Conservation (phyloP, 352 stramenopile genomes). For the Phytophthora citrophthora region DNA sequence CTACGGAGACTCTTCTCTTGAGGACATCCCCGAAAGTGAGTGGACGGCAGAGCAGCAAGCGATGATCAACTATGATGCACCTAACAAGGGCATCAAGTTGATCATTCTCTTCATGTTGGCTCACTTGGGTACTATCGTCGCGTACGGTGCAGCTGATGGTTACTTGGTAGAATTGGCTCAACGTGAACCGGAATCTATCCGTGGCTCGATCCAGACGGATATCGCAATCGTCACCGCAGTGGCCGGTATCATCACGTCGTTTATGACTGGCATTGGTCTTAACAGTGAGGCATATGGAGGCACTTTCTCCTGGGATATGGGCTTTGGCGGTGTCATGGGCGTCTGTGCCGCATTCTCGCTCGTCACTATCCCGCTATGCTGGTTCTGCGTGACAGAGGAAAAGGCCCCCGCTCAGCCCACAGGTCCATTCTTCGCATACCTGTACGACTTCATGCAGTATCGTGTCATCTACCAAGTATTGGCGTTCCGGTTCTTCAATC, state of each 20-base stretch:
- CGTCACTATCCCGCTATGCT: slow-evolving; percentile 36
- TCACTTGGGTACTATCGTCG: slow-evolving; percentile 51
- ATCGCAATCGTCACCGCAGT: slow-evolving; percentile 31
- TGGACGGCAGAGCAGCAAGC: slow-evolving; percentile 38
- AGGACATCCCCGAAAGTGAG: slow-evolving; percentile 18
- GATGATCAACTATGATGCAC: slow-evolving; percentile 40
- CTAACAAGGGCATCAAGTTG: slow-evolving; percentile 37
- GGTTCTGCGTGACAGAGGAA: slow-evolving; percentile 49
- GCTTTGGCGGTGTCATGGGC: slow-evolving; percentile 48
- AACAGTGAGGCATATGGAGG: slow-evolving; percentile 52
- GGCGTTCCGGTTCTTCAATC: slow-evolving; percentile 42
- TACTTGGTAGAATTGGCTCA: slow-evolving; percentile 58
- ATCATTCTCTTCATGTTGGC: slow-evolving; percentile 58
- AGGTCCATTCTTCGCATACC: slow-evolving; percentile 16
- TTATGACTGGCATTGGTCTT: slow-evolving; percentile 52
- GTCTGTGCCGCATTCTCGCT: slow-evolving; percentile 36
- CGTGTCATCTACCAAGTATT: slow-evolving; percentile 45
- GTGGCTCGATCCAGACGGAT: slow-evolving; percentile 47
- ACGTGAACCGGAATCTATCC: slow-evolving; percentile 46
- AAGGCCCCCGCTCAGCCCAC: slow-evolving; percentile 18
- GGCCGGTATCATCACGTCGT: slow-evolving; percentile 35
- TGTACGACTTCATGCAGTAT: slow-evolving; percentile 50
- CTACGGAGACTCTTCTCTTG: slow-evolving; percentile 39
- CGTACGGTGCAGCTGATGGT: slow-evolving; percentile 42
- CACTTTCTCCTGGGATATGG: slow-evolving; percentile 45